Conservation (phyloP, 2,329 filamentous ascomycete species). For the Colletotrichum camelliae region DNA sequence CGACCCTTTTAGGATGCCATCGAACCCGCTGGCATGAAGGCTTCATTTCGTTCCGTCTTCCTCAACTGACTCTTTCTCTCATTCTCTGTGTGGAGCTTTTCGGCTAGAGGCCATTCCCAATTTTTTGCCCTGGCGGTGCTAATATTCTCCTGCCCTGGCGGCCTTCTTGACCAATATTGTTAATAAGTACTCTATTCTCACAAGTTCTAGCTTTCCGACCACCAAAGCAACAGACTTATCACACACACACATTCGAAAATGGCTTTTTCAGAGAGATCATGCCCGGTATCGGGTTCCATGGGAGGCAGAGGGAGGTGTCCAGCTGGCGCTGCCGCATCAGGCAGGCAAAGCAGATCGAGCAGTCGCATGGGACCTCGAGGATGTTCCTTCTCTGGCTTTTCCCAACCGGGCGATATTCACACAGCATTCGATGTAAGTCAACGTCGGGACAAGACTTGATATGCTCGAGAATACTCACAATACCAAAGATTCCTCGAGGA, state of each 20-base stretch:
- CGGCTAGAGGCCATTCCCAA: neutral
- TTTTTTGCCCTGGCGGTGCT: slow-evolving; percentile 7
- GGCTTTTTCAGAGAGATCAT: slow-evolving; percentile 32
- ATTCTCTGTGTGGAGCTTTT: neutral
- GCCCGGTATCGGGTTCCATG: slow-evolving; percentile 33
- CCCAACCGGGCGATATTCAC: slow-evolving; percentile 32
- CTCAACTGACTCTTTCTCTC: neutral
- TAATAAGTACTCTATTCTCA: neutral
- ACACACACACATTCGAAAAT: slow-evolving; percentile 13
- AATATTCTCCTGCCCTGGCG: neutral
- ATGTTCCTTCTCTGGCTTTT: slow-evolving; percentile 36
- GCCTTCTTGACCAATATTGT: neutral
- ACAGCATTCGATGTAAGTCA: slow-evolving; percentile 40
- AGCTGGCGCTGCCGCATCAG: slow-evolving; percentile 16
- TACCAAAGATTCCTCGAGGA: slow-evolving; percentile 46
- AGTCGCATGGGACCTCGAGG: slow-evolving; percentile 32
- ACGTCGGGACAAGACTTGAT: neutral
- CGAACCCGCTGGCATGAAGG: neutral
- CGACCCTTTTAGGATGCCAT: neutral
- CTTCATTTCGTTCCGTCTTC: neutral
- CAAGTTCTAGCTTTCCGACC: neutral
- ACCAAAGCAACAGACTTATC: neutral
- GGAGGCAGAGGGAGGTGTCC: slow-evolving; percentile 29
- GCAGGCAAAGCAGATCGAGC: slow-evolving; percentile 9
- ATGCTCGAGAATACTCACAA: neutral